Conservation (phyloP, 2,329 filamentous ascomycete species). For the Neopestalotiopsis rosae region DNA sequence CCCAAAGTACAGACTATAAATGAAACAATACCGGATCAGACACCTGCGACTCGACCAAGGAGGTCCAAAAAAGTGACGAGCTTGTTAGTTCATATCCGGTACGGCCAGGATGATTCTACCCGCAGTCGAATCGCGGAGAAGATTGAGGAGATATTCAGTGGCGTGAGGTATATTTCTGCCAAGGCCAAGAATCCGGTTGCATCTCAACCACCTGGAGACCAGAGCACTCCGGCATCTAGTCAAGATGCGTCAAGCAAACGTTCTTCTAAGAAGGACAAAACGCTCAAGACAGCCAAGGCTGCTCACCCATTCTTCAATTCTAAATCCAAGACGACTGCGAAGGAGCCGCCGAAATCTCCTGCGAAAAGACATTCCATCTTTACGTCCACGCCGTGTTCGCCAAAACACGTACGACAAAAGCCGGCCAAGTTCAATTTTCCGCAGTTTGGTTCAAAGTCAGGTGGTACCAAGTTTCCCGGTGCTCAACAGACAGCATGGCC, state of each 20-base stretch:
- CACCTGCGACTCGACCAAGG: conserved; percentile 27
- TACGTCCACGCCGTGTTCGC: conserved; percentile 59
- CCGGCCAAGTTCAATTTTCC: conserved; percentile 40
- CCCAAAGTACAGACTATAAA: conserved; percentile 45
- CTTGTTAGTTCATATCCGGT: conserved; percentile 61
- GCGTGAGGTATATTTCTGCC: conserved; percentile 28
- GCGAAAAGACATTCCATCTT: conserved; percentile 48
- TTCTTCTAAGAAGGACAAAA: neutral
- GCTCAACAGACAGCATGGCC: conserved; percentile 75
- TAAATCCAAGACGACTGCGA: conserved; percentile 46
- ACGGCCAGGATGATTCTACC: conserved; percentile 55
- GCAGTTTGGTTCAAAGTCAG: conserved; percentile 50
- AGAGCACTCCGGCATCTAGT: neutral
- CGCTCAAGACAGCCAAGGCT: conserved; percentile 28
- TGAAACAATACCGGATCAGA: conserved; percentile 18
- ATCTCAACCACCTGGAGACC: neutral
- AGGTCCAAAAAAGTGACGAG: conserved; percentile 43
- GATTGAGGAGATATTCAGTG: conserved; percentile 67
- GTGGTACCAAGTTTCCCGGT: conserved; percentile 66
- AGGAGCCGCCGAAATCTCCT: conserved; percentile 32
- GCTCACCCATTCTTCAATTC: conserved; percentile 72
- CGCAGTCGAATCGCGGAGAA: conserved; percentile 58
- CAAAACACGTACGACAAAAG: conserved; percentile 44
- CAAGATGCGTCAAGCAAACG: neutral
- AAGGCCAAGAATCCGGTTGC: conserved; percentile 8